Evolutionary conservation across 495 filamentous ascomycete species (phyloP).

Genomic region (Rhypophila decipiens): DNA sequence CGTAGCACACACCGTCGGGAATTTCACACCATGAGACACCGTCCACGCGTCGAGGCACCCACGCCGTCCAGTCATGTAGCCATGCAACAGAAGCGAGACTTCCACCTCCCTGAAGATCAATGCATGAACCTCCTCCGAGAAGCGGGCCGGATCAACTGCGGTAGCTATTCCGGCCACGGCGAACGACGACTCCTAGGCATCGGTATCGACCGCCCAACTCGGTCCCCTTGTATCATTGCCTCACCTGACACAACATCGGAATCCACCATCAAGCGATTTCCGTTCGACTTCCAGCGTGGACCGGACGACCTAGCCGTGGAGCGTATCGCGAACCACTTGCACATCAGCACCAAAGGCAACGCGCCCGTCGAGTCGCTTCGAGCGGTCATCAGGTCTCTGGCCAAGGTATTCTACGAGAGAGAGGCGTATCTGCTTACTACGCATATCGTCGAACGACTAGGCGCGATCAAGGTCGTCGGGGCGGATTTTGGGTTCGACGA

Average conservation of each 20-base stretch:
- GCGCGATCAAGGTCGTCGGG: conserved; percentile 40
- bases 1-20: conserved; percentile 28
- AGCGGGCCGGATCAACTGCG: conserved; percentile 42
- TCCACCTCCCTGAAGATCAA: conserved; percentile 54
- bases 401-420: conserved; percentile 56
- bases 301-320: conserved; percentile 48
- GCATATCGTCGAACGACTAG: conserved; percentile 33
- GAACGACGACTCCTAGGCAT: conserved; percentile 47
- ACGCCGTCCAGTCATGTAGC: background rate
- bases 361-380: conserved; percentile 30
- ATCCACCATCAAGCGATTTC: conserved; percentile 47
- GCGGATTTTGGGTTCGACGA: conserved; percentile 67
- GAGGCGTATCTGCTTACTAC: conserved; percentile 61
- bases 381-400: conserved; percentile 47
- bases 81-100: conserved; percentile 43
- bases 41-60: background rate
- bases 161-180: conserved; percentile 30
- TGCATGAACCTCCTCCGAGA: conserved; percentile 54
- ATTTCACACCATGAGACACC: conserved; percentile 39
- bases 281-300: conserved; percentile 51
- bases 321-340: conserved; percentile 21
- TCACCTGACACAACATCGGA: conserved; percentile 30
- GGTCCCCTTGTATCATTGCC: conserved; percentile 62
- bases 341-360: conserved; percentile 13
- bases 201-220: conserved; percentile 56